Evolutionary conservation across 2,329 filamentous ascomycete species (phyloP), one percentile per base, ranked within the genome.

Genomic region (Decorospora gaudefroyi): DNA sequence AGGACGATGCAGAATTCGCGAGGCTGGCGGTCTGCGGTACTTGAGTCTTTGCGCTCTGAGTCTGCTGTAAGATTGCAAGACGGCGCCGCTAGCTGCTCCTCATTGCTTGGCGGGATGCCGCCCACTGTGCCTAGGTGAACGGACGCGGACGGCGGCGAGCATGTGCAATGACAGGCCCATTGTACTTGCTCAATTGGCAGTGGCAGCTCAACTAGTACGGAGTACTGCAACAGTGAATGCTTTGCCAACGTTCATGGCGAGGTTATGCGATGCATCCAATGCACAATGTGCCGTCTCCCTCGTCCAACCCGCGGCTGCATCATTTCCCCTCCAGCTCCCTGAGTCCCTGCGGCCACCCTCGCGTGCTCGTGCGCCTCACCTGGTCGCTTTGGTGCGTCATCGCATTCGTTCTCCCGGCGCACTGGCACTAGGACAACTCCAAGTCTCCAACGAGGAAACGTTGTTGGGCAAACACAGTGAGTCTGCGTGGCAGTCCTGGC

Each of bases 151-250:
- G 27, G n/a, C 34, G 23, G 42, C 19, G 17, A 23, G 23, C 44
- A 53, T 53, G 57, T 47, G 42, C 43, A 34, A 56, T 59, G 58
- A 59, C 58, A 51, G 42, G 31, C 19, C 31, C 34, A 34, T 35
- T 45, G 47, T 33, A 15, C 29, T 43, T 33, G 49, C 26, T 53
- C 53, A 55, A 52, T 56, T 46, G 54, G 48, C 39, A 51, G 40
- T 50, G n/a, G n/a, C n/a, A n/a, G n/a, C n/a, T n/a, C n/a, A n/a
- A n/a, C n/a, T n/a, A n/a, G n/a, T n/a, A n/a, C n/a, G n/a, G n/a
- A n/a, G n/a, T n/a, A n/a, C n/a, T n/a, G n/a, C 42, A 44, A 49
- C 53, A 21, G 16, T 30, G 21, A 33, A 26, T 27, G 32, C 11
- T 32, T 32, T n/a, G 23, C 35, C 15, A 29, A 30, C 48, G 49